These are phyloP conservation scores for Fomes fomentarius DNA, from an alignment of 1,284 basidiomycete species.

Conservation along the genomic window DNA sequence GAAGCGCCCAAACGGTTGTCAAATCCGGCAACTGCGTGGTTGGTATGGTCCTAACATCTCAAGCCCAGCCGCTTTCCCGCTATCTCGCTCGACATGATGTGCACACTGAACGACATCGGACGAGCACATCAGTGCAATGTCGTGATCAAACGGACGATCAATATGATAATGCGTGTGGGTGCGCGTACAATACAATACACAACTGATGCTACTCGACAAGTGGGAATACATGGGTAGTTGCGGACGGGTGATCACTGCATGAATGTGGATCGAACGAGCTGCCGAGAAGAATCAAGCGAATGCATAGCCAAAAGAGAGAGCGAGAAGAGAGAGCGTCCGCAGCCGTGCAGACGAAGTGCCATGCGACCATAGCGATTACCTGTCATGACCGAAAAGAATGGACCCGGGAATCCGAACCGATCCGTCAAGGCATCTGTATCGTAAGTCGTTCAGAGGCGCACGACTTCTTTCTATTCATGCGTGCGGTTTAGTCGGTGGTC, in stretches of 20 bases:
- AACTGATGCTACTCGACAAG: constrained; percentile 16
- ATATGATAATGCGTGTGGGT: not conserved
- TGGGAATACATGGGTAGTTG: constrained; percentile 14
- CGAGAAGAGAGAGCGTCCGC: constrained; percentile 13
- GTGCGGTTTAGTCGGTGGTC: constrained; percentile 1
- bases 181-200: constrained; percentile 11
- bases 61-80: no score
- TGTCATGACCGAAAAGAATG: constrained; percentile 15
- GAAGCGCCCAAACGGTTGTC: no score
- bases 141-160: no score
- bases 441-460: constrained; percentile 11
- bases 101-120: no score
- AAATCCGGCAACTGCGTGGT: no score
- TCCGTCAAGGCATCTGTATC: constrained; percentile 19
- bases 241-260: constrained; percentile 1
- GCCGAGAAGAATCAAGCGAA: constrained; percentile 7
- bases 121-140: no score
- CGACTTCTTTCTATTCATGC: constrained; percentile 14
- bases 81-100: no score
- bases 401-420: constrained; percentile 21
- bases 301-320: constrained; percentile 19
- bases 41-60: no score
- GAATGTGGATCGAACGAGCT: constrained; percentile 13
- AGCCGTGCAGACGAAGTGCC: constrained; percentile 5
- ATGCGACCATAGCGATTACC: constrained; percentile 17